A percentile compares a stretch with the other conserved stretches of the same genome.
phyloP scores from a whole-genome alignment of 2,329 filamentous ascomycete species.

The Botrytis paeoniae region DNA sequence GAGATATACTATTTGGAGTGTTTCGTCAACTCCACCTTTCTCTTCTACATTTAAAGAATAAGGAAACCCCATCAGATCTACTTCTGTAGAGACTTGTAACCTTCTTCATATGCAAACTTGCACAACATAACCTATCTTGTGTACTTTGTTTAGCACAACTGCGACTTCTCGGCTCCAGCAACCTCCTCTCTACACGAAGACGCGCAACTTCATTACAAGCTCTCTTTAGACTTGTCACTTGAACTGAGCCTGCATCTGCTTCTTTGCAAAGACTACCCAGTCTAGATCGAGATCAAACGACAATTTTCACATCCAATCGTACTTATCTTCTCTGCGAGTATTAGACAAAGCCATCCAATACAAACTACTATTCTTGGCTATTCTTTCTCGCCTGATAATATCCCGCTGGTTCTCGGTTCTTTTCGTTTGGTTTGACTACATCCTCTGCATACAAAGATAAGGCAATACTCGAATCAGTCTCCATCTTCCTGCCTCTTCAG shows the following conservation, averaged over 20 bases:
- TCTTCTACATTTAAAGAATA: not conserved
- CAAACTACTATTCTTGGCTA: not conserved
- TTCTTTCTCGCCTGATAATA: not conserved
- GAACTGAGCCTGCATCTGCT: not conserved
- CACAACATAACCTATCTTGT: not conserved
- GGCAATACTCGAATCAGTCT: not conserved
- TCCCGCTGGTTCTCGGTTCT: no score
- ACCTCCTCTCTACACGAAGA: not conserved
- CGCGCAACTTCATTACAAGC: not conserved
- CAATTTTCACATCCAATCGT: not conserved
- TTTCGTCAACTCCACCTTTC: not conserved
- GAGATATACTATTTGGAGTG: not conserved
- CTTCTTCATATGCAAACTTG: no score
- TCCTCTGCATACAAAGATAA: no score
- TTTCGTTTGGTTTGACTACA: not conserved
- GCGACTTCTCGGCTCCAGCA: not conserved
- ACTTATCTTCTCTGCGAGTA: not conserved
- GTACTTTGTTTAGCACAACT: not conserved
- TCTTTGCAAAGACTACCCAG: not conserved
- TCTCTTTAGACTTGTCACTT: no score
- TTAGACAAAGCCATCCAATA: not conserved
- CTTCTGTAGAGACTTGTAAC: fast-evolving
- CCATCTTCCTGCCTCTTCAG: no score
- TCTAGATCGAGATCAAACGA: not conserved
- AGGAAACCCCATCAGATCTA: no score